These are phyloP conservation scores for Citrus sp. DNA, from an alignment of 345 rosid genomes.

Conservation along the genomic window DNA sequence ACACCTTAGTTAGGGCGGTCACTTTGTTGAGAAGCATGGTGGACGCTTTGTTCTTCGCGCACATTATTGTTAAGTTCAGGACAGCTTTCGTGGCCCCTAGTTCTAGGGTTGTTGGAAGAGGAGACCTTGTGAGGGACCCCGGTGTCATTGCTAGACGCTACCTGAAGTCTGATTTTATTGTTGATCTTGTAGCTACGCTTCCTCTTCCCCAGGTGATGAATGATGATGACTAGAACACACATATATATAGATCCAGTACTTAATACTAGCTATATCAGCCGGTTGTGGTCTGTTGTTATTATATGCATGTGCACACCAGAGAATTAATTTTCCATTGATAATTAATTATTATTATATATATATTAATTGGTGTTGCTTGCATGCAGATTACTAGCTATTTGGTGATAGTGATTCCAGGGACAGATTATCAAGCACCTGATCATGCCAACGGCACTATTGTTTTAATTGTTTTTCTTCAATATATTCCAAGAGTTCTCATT, in stretches of 20 bases:
- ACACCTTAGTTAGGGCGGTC: constrained; percentile 45
- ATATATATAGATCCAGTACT: too few relatives aligned
- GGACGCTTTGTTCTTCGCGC: constrained; percentile 61
- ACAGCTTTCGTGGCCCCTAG: constrained; percentile 65
- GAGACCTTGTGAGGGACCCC: constrained; percentile 76
- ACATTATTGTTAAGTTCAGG: constrained; percentile 65
- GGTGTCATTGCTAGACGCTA: constrained; percentile 61
- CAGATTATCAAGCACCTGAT: constrained; percentile 32
- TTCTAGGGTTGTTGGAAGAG: constrained; percentile 75
- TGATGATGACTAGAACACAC: too few relatives aligned
- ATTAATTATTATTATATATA: too few relatives aligned
- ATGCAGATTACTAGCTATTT: constrained; percentile 73
- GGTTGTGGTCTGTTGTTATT: too few relatives aligned
- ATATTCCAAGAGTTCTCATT: constrained; percentile 67
- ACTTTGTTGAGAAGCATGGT: constrained; percentile 65
- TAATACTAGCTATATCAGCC: too few relatives aligned
- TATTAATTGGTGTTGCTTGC: too few relatives aligned
- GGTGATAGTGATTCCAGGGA: constrained; percentile 62
- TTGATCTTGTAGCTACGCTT: constrained; percentile 65
- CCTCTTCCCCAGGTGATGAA: constrained; percentile 82
- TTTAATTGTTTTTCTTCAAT: constrained; percentile 72
- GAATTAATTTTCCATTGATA: too few relatives aligned
- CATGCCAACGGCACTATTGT: constrained; percentile 67
- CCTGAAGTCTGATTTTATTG: constrained; percentile 50
- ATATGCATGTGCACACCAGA: too few relatives aligned